phyloP scores from a whole-genome alignment of 2,329 filamentous ascomycete genomes.

The Fusarium pilosicola region DNA sequence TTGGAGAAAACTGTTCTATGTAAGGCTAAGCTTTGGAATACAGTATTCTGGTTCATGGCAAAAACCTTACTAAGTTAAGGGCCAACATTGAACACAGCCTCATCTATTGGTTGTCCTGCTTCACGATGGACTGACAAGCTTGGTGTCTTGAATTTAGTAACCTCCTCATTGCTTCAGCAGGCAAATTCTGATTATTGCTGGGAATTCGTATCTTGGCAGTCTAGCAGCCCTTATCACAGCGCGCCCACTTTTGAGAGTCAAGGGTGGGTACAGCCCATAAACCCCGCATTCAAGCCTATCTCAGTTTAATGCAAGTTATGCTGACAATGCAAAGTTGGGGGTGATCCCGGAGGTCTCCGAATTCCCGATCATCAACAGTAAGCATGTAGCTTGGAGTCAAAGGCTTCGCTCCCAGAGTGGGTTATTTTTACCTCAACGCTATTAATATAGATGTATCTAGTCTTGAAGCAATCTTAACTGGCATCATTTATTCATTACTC shows the following conservation, averaged over 20 bases:
- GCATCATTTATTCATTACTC: background rate
- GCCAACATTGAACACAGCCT: background rate
- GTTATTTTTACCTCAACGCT: background rate
- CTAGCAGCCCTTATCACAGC: background rate
- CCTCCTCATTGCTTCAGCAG: background rate
- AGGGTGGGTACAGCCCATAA: background rate
- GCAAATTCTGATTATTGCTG: background rate
- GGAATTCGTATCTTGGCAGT: background rate
- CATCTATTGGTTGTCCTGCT: background rate
- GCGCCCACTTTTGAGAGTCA: conserved; percentile 1
- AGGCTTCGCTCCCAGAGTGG: background rate
- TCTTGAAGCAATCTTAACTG: too few relatives aligned
- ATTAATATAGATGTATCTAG: background rate
- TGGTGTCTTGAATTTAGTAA: background rate
- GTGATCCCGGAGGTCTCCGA: background rate
- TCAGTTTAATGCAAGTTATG: conserved; percentile 1
- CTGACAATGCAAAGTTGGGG: conserved; percentile 1
- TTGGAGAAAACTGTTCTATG: accelerated
- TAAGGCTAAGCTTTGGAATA: too few relatives aligned
- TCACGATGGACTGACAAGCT: background rate
- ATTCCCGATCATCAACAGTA: conserved; percentile 37
- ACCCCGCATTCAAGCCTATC: background rate
- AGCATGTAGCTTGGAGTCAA: background rate
- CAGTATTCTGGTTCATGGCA: background rate
- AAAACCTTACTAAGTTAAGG: background rate